These are phyloP conservation scores for Lobosporangium transversale DNA, from an alignment of 192 early-diverging fungal genomes.

Conservation along the genomic window DNA sequence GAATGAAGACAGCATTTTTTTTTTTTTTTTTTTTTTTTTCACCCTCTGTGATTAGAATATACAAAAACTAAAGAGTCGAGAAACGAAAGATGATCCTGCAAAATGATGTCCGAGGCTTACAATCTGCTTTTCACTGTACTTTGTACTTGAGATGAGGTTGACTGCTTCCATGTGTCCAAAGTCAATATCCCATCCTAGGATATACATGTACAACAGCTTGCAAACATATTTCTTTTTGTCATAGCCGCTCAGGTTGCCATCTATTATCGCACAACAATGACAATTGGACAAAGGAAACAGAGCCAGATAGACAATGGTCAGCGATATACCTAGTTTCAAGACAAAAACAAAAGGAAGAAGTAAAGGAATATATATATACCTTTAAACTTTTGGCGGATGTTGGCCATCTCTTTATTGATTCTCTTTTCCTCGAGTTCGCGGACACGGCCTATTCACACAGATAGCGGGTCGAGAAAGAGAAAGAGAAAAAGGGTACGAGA, in stretches of 20 bases:
- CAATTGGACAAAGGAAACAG: neutral
- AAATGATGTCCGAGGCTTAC: constrained; percentile 58
- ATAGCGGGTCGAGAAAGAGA: too few species aligned
- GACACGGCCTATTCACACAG: constrained; percentile 88
- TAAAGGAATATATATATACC: too few species aligned
- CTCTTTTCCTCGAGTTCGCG: constrained; percentile 97
- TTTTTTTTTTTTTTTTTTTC: too few species aligned
- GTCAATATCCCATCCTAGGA: constrained; percentile 98
- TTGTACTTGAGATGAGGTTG: constrained; percentile 85
- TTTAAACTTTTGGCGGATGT: constrained; percentile 98
- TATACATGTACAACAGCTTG: constrained; percentile 99
- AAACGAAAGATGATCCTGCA: too few species aligned
- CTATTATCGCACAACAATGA: constrained; percentile 55
- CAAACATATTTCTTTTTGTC: constrained; percentile 99
- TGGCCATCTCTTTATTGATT: constrained; percentile 99
- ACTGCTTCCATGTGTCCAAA: constrained; percentile 98
- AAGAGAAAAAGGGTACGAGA: neutral
- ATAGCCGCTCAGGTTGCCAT: constrained; percentile 92
- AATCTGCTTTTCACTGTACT: constrained; percentile 99
- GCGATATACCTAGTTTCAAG: too few species aligned
- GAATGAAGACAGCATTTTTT: too few species aligned
- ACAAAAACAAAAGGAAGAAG: too few species aligned
- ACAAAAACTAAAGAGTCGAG: too few species aligned
- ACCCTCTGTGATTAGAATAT: too few species aligned
- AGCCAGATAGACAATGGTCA: too few species aligned